phyloP scores from a whole-genome alignment of 2,329 filamentous ascomycete genomes.

The Trichoderma aggressivum region DNA sequence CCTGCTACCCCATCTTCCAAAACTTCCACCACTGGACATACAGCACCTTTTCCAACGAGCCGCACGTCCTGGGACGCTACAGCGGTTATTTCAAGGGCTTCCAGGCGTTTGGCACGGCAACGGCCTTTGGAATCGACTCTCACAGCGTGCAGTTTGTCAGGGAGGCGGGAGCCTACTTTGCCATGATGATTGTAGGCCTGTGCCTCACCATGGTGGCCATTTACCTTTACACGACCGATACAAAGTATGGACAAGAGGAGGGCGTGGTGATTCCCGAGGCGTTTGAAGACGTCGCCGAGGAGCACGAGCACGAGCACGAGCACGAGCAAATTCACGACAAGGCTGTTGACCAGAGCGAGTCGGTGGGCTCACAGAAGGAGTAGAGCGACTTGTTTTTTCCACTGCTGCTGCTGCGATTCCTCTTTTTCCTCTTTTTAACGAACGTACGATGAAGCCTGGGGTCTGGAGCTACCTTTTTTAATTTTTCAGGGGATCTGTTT shows the following conservation, averaged over 20 bases:
- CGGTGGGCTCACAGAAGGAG: conserved; percentile 1
- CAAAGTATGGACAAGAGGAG: conserved; percentile 12
- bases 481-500: neutral
- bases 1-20: conserved; percentile 18
- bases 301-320: neutral
- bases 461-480: neutral
- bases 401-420: too few relatives aligned
- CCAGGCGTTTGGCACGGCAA: conserved; percentile 17
- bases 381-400: neutral
- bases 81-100: conserved; percentile 19
- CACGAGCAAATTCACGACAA: neutral
- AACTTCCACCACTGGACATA: conserved; percentile 19
- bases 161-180: conserved; percentile 10
- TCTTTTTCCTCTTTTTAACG: neutral
- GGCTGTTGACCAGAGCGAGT: neutral
- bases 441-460: neutral
- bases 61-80: conserved; percentile 16
- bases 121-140: conserved; percentile 18
- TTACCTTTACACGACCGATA: conserved; percentile 11
- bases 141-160: conserved; percentile 14
- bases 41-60: conserved; percentile 20
- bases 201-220: conserved; percentile 5
- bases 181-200: conserved; percentile 14
- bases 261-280: conserved; percentile 17
- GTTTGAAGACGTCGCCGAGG: conserved; percentile 1